Conservation (phyloP, 2,329 filamentous ascomycete species). For the Acephala macrosclerotiorum region DNA sequence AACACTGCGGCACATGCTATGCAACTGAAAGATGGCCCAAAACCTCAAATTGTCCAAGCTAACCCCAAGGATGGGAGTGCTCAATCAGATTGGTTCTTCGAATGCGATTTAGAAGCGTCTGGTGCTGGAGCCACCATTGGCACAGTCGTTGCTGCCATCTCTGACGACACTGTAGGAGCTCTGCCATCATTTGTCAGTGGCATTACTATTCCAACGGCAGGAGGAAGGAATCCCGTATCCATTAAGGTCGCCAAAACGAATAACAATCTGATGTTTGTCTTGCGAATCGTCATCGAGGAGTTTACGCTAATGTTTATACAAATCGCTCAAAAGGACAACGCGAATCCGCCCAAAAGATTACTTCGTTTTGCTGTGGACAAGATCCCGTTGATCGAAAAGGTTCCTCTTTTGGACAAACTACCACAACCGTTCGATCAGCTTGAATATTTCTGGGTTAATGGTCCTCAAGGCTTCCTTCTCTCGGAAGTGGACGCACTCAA, state of each 20-base stretch:
- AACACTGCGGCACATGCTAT: constrained; percentile 4
- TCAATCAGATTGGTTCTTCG: not conserved
- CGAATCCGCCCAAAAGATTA: not conserved
- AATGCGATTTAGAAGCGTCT: constrained; percentile 4
- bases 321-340: not conserved
- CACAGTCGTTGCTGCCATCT: constrained; percentile 3
- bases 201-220: not conserved
- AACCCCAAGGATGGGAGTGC: not conserved
- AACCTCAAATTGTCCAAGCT: not conserved
- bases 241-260: not conserved
- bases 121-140: constrained; percentile 8
- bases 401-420: not conserved
- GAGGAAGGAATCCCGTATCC: constrained; percentile 6
- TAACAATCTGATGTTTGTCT: not conserved
- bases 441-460: not conserved
- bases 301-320: not conserved
- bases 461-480: not conserved
- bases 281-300: not conserved
- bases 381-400: not conserved
- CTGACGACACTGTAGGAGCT: constrained; percentile 4
- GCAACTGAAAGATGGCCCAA: not conserved
- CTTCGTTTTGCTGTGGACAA: not conserved
- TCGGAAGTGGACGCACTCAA: not conserved
- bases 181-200: constrained; percentile 11
- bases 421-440: not conserved